Conservation (phyloP, 768 basidiomycete species). For the Saitozyma podzolica region DNA sequence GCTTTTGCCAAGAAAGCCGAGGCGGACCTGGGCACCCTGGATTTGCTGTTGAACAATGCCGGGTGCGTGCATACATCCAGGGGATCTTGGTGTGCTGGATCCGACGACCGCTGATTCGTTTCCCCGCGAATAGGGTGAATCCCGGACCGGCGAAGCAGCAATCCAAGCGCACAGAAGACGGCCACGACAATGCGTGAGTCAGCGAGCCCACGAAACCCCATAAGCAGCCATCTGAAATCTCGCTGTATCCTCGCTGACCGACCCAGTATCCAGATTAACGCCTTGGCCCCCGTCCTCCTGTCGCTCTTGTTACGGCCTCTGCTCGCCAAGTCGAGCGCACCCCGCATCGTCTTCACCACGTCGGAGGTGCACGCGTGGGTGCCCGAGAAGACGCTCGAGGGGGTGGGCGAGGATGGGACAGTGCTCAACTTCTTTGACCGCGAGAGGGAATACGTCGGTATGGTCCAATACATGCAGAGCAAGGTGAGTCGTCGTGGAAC, state of each 20-base stretch:
- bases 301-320: constrained; percentile 12
- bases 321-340: constrained; percentile 6
- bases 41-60: constrained; percentile 28
- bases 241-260: not conserved
- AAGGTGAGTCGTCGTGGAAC: constrained; percentile 13
- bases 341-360: constrained; percentile 18
- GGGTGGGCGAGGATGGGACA: not conserved
- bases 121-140: too few relatives aligned
- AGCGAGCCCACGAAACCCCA: too few relatives aligned
- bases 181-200: too few relatives aligned
- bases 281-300: constrained; percentile 16
- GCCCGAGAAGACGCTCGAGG: constrained; percentile 3
- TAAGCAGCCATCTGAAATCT: too few relatives aligned
- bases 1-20: constrained; percentile 4
- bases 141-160: too few relatives aligned
- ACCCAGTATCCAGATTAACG: constrained; percentile 16
- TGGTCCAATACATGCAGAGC: constrained; percentile 15
- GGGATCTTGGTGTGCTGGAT: not conserved
- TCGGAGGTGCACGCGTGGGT: constrained; percentile 17
- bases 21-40: constrained; percentile 4
- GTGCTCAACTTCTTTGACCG: constrained; percentile 14
- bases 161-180: too few relatives aligned
- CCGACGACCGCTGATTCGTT: too few relatives aligned
- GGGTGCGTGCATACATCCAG: constrained; percentile 10
- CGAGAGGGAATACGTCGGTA: constrained; percentile 9